Base-by-base conservation (phyloP, 2,329 filamentous ascomycete species). In the Colletotrichum sojae region DNA sequence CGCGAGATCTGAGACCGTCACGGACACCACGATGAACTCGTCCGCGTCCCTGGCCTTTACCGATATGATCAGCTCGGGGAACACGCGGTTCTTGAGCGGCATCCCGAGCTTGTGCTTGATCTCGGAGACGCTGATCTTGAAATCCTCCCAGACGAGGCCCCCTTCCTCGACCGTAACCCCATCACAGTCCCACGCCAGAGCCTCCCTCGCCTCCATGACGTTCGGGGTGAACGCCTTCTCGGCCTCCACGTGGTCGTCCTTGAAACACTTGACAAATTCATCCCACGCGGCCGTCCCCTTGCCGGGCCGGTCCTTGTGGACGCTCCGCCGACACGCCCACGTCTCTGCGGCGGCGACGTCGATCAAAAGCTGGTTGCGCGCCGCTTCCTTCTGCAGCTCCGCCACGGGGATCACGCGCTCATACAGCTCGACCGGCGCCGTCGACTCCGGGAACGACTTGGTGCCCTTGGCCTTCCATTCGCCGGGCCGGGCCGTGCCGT, bases 11-110 rank as follows among this genome's bases (percentile, higher is more conserved):
- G 76, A 78, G 18, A 89, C 78, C 18, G 88, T 81, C 46, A 92
- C 84, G 61, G 88, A 89, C 31, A 91, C 82, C 3, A 91, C 83
- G 8, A 89, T 62, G 65, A 91, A 87, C 75, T 89, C 86, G 5
- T 67, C 71, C 8, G 43, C 71, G 1, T 78, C 76, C n/a, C 82
- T 74, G 1, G 78, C 79, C 9, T 83, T 81, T 12, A 83, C 82
- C 46, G 89, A 88, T 63, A 92, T 80, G 75, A 93, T 88, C 57
- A 94, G 77, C 2, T 91, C 88, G 16, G 90, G 85, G 73, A 94
- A 94, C 2, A 88, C 86, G 57, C 92, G 88, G 71, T 90, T 86
- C 67, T 85, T 84, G 8, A 94, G 81, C n/a, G 88, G 83, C 63
- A 66, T 51, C 18, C 59, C 69, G 60, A 94, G 83, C 53, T 83